phyloP scores from a whole-genome alignment of 768 basidiomycete genomes.

The Neoboletus brunneissimus region DNA sequence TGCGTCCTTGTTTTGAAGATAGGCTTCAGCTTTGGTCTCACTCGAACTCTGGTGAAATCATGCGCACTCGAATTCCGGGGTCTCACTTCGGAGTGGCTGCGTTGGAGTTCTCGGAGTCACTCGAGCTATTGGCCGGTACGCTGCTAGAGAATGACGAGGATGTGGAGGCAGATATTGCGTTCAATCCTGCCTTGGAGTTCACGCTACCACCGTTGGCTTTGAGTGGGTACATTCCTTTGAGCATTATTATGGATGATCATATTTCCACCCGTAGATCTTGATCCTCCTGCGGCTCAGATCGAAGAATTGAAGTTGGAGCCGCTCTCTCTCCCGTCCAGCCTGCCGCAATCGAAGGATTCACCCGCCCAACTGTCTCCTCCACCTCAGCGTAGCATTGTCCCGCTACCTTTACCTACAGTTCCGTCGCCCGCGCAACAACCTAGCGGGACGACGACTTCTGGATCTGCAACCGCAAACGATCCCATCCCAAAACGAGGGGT shows the following conservation, averaged over 20 bases:
- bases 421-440: slow-evolving; percentile 1
- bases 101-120: slow-evolving; percentile 65
- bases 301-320: slow-evolving; percentile 2
- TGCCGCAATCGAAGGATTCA: slow-evolving; percentile 4
- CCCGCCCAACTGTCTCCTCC: background rate
- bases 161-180: slow-evolving; percentile 1
- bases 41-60: slow-evolving; percentile 36
- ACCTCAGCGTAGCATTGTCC: background rate
- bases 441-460: slow-evolving; percentile 1
- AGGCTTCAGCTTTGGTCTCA: slow-evolving; percentile 55
- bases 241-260: slow-evolving; percentile 11
- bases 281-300: slow-evolving; percentile 15
- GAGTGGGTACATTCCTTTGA: slow-evolving; percentile 16
- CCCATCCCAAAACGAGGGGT: slow-evolving; percentile 48
- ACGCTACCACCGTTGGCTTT: slow-evolving; percentile 14
- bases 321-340: background rate
- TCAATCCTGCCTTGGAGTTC: slow-evolving; percentile 18
- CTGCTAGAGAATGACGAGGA: slow-evolving; percentile 22
- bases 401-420: background rate
- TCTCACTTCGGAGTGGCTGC: slow-evolving; percentile 60
- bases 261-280: slow-evolving; percentile 19
- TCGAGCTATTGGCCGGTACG: slow-evolving; percentile 62
- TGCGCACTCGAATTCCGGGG: slow-evolving; percentile 42
- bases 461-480: slow-evolving; percentile 10
- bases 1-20: slow-evolving; percentile 76